These are phyloP conservation scores for Spinellus fusiger DNA, from an alignment of 192 early-diverging fungal genomes.

Conservation along the genomic window DNA sequence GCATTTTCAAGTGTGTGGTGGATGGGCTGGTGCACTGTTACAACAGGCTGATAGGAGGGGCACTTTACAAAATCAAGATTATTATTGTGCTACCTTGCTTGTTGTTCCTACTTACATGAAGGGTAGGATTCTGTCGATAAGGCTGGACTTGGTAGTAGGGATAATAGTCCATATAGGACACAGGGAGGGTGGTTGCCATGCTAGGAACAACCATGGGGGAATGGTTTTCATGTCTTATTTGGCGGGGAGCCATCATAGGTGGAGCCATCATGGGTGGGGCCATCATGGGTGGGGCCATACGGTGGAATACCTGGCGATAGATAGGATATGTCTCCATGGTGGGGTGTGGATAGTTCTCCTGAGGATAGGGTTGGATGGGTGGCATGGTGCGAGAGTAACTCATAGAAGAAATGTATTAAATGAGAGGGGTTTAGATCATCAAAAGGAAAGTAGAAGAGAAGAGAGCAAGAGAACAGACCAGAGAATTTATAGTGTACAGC, in stretches of 20 bases:
- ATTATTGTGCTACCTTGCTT: not conserved
- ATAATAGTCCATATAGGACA: slow-evolving; percentile 9
- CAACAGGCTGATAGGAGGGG: not conserved
- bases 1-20: slow-evolving; percentile 35
- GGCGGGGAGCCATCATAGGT: not conserved
- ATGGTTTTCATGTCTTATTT: not conserved
- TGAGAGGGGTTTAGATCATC: not conserved
- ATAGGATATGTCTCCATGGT: not conserved
- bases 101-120: not conserved
- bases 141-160: slow-evolving; percentile 1
- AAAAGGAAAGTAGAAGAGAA: not conserved
- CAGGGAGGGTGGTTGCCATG: slow-evolving; percentile 1
- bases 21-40: slow-evolving; percentile 14
- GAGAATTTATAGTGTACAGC: not conserved
- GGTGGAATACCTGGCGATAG: slow-evolving; percentile 11
- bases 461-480: not conserved
- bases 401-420: slow-evolving; percentile 1
- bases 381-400: slow-evolving; percentile 14
- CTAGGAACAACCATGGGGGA: slow-evolving; percentile 14
- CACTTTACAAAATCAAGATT: not conserved
- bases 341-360: not conserved
- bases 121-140: slow-evolving; percentile 1
- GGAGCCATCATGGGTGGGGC: not conserved
- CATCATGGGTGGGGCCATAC: not conserved
- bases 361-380: slow-evolving; percentile 11